Evolutionary conservation across 345 rosid species (phyloP), one percentile per base, ranked within the genome.

Genomic region (Draba incana): DNA sequence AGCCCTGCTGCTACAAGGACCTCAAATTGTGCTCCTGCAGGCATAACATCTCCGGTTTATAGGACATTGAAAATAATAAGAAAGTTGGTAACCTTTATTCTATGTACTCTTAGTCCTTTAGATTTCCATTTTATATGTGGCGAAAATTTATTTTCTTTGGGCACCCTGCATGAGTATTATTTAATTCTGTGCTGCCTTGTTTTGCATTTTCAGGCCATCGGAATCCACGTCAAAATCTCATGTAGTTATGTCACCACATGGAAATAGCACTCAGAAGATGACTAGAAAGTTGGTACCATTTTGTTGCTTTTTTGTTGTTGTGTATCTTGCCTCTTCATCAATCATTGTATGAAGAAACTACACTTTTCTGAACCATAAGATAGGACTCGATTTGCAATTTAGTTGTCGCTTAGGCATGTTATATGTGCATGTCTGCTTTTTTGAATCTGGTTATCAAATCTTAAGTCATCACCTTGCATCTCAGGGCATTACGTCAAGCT

Each of bases 401-500:
- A 48, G 37, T 43, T 50, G 55, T 73, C 25, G 16, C 69, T 35
- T 35, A 37, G 13, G 41, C 77, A 49, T 57, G 56, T 10, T 59
- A 6, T 50, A 25, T 51, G 12, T 31, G 23, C 24, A 59, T 57
- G 25, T 59, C 44, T 35, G 35, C 41, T 66, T 66, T 37, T 52
- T 35, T 39, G 31, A 30, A 38, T 54, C 49, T 62, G 43, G 53
- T 41, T 49, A 62, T 62, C 41, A 72, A 64, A 64, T 28, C 6
- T 48, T 38, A 6, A 31, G 41, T 46, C 24, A 37, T 37, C 46
- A 61, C 74, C 57, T 61, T 62, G 46, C 43, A 15, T 68, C 53
- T 78, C 85, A 88, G 94, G 83, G 81, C 75, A 61, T 57, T 75
- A 47, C 78, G 71, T 64, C 79, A 68, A 48, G 82, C 76, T 71